Percentiles rank a stretch among this genome's conserved stretches.
These are phyloP conservation scores for Hanseniaspora mollemarum DNA, from an alignment of 805 yeast genomes.

Conservation along the genomic window DNA sequence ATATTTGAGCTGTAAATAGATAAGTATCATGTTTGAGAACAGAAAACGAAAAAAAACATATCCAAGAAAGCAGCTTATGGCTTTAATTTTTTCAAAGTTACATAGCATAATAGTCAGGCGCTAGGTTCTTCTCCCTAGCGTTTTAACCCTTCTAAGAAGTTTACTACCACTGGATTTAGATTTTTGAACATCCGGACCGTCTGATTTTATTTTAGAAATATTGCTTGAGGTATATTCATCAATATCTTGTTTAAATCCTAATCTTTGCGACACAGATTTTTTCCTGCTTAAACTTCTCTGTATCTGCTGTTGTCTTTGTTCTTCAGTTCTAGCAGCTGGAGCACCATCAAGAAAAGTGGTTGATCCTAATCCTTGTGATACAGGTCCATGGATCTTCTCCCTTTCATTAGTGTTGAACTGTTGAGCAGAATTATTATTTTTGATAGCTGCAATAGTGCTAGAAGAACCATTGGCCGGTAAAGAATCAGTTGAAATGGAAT, in stretches of 20 bases:
- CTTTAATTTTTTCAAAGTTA: slow-evolving; percentile 31
- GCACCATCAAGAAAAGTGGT: slow-evolving; percentile 93
- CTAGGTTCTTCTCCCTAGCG: slow-evolving; percentile 44
- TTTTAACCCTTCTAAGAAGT: slow-evolving; percentile 72
- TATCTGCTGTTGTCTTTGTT: slow-evolving; percentile 26
- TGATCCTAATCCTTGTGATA: slow-evolving; percentile 81
- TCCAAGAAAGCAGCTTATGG: background rate
- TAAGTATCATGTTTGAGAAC: slow-evolving; percentile 30
- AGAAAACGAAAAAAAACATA: no score
- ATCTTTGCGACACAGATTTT: slow-evolving; percentile 67
- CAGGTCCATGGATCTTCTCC: slow-evolving; percentile 68
- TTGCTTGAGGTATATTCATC: slow-evolving; percentile 17
- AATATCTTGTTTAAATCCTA: slow-evolving; percentile 28
- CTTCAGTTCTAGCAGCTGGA: slow-evolving; percentile 55
- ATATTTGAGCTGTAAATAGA: slow-evolving; percentile 25
- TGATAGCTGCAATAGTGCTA: slow-evolving; percentile 35
- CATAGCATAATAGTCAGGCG: slow-evolving; percentile 50
- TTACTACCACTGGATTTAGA: slow-evolving; percentile 37
- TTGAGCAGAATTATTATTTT: slow-evolving; percentile 40
- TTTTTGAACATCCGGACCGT: slow-evolving; percentile 11
- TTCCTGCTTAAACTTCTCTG: slow-evolving; percentile 51
- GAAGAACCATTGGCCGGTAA: slow-evolving; percentile 17
- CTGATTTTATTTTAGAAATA: slow-evolving; percentile 10
- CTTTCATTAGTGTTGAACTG: slow-evolving; percentile 62
- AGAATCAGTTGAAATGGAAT: slow-evolving; percentile 15